Percentiles rank a stretch among this genome's conserved stretches.
phyloP scores from a whole-genome alignment of 345 rosid genomes.

The Trapa bicornis region DNA sequence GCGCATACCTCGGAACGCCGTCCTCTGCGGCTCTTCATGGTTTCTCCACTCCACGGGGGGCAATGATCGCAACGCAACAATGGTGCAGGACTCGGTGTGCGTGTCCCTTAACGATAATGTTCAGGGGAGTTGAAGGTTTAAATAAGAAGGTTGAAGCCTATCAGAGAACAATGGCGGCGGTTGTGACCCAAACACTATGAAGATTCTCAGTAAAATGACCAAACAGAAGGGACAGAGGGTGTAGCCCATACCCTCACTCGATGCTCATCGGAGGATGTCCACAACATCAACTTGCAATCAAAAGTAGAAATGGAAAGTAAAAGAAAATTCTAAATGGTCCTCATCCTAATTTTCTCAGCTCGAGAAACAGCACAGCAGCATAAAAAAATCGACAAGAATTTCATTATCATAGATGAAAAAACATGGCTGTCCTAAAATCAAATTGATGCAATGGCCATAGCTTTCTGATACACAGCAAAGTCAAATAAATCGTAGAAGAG shows the following conservation, averaged over 20 bases:
- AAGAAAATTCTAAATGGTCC: slow-evolving; percentile 16
- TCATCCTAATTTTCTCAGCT: slow-evolving; percentile 14
- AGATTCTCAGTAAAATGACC: slow-evolving; percentile 24
- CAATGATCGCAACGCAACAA: not conserved
- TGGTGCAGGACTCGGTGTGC: not conserved
- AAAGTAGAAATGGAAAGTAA: not conserved
- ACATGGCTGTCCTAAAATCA: slow-evolving; percentile 10
- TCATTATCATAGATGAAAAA: slow-evolving; percentile 10
- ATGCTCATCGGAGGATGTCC: slow-evolving; percentile 30
- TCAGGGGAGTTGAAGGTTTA: slow-evolving; percentile 25
- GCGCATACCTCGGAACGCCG: slow-evolving; percentile 60
- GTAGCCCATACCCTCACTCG: slow-evolving; percentile 20
- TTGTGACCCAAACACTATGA: slow-evolving; percentile 29
- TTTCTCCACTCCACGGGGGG: not conserved
- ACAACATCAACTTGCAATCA: slow-evolving; percentile 50
- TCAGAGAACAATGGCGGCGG: slow-evolving; percentile 17
- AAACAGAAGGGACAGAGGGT: slow-evolving; percentile 35
- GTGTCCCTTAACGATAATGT: not conserved
- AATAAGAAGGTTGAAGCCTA: slow-evolving; percentile 10
- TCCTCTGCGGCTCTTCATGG: slow-evolving; percentile 51
- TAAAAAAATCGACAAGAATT: slow-evolving; percentile 15
- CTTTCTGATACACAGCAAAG: slow-evolving; percentile 18
- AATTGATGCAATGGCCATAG: slow-evolving; percentile 24
- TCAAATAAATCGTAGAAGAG: slow-evolving; percentile 1
- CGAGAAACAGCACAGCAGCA: slow-evolving; percentile 14